Evolutionary conservation across 352 stramenopile genomes (phyloP).

Genomic region (Poterioochromonas sp.): DNA sequence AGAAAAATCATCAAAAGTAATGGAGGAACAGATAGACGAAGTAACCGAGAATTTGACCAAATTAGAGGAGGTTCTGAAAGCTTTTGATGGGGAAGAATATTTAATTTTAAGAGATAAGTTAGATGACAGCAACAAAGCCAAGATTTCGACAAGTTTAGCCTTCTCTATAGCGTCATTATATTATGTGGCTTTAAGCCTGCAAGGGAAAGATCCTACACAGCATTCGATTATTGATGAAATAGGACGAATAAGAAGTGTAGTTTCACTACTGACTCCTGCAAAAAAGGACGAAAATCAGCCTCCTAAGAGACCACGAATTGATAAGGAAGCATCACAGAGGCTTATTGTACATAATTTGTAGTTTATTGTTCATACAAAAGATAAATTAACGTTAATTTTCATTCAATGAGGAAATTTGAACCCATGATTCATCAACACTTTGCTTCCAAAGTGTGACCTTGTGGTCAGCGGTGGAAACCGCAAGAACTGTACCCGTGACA

Average conservation of each 20-base stretch:
- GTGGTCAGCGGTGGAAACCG: slow-evolving; percentile 90
- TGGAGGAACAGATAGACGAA: too few relatives aligned
- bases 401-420: slow-evolving; percentile 2
- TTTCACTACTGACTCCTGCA: neutral
- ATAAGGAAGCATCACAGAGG: too few relatives aligned
- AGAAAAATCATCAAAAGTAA: too few relatives aligned
- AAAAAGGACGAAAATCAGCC: too few relatives aligned
- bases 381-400: too few relatives aligned
- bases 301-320: too few relatives aligned
- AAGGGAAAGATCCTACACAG: neutral
- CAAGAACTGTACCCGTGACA: slow-evolving; percentile 92
- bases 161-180: neutral
- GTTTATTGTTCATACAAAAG: too few relatives aligned
- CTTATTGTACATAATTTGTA: too few relatives aligned
- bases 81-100: neutral
- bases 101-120: neutral
- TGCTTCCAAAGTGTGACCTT: slow-evolving; percentile 94
- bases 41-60: too few relatives aligned
- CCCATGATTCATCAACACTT: slow-evolving; percentile 20
- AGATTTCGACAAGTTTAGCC: neutral
- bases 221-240: neutral
- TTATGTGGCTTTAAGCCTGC: neutral
- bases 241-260: neutral
- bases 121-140: neutral
- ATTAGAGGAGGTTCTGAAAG: too few relatives aligned